Conservation (phyloP, 1,284 basidiomycete species). For the Rhodotorula sp. region DNA sequence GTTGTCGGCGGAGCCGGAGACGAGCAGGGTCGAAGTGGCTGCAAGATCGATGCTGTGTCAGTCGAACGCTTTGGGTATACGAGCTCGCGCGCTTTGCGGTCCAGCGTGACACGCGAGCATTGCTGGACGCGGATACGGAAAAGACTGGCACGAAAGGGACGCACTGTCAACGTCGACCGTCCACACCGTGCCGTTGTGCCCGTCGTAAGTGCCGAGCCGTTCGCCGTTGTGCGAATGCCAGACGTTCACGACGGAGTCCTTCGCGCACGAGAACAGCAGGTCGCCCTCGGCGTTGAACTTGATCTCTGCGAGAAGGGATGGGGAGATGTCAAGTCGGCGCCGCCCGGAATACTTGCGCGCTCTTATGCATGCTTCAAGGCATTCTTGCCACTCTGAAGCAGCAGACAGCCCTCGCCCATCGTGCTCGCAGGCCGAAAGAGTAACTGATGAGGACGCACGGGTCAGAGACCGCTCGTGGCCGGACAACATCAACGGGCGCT, state of each 20-base stretch:
- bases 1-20: slow-evolving; percentile 86
- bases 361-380: too few species aligned
- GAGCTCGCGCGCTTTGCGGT: too few species aligned
- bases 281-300: slow-evolving; percentile 89
- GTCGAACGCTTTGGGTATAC: neutral
- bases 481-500: slow-evolving; percentile 51
- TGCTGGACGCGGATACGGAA: neutral
- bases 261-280: slow-evolving; percentile 91
- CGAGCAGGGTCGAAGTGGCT: slow-evolving; percentile 81
- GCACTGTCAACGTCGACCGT: slow-evolving; percentile 91
- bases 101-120: too few species aligned
- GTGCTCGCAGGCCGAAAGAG: neutral
- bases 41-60: neutral
- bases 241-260: slow-evolving; percentile 85
- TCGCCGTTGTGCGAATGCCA: slow-evolving; percentile 95
- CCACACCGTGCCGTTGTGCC: slow-evolving; percentile 96
- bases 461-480: slow-evolving; percentile 97
- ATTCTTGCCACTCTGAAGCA: too few species aligned
- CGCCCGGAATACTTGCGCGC: neutral
- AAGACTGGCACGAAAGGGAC: slow-evolving; percentile 47
- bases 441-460: slow-evolving; percentile 63
- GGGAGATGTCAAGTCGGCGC: neutral
- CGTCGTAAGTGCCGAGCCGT: slow-evolving; percentile 92
- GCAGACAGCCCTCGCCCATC: neutral
- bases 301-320: slow-evolving; percentile 45